phyloP scores from a whole-genome alignment of 2,329 filamentous ascomycete species.

The Colletotrichum acutatum region DNA sequence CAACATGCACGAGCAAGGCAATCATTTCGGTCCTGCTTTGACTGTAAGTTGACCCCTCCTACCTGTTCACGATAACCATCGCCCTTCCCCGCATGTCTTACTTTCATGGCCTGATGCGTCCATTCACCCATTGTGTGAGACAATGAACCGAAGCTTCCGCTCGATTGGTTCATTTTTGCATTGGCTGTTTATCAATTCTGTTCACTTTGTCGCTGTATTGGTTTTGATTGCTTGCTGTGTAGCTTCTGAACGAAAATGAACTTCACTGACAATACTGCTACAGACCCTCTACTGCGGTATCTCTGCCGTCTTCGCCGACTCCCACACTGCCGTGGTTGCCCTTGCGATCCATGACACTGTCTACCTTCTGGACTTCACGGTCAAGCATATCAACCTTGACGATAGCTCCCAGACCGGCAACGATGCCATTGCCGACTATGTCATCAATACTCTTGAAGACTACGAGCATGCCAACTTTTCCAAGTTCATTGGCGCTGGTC shows the following conservation, averaged over 20 bases:
- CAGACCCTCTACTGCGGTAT: constrained; percentile 72
- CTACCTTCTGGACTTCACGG: constrained; percentile 79
- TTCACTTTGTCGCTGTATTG: not conserved
- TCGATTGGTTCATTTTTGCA: not conserved
- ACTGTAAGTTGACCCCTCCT: constrained; percentile 50
- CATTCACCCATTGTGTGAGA: not conserved
- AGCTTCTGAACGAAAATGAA: no score
- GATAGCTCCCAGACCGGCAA: constrained; percentile 51
- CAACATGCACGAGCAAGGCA: constrained; percentile 54
- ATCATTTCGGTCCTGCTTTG: constrained; percentile 56
- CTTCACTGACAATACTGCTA: not conserved
- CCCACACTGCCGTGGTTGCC: constrained; percentile 67
- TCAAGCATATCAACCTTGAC: constrained; percentile 65
- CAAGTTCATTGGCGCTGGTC: constrained; percentile 81
- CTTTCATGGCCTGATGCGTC: not conserved
- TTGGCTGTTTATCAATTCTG: not conserved
- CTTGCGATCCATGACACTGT: constrained; percentile 79
- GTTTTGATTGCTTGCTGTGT: not conserved
- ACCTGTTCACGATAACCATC: not conserved
- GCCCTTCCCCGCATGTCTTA: not conserved
- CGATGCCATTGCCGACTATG: constrained; percentile 66
- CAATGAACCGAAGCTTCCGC: not conserved
- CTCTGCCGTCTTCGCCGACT: constrained; percentile 63
- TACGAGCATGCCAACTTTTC: constrained; percentile 75
- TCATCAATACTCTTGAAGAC: constrained; percentile 64